phyloP scores from a whole-genome alignment of 164 flowering plant genomes.

The Houttuynia cordata region DNA sequence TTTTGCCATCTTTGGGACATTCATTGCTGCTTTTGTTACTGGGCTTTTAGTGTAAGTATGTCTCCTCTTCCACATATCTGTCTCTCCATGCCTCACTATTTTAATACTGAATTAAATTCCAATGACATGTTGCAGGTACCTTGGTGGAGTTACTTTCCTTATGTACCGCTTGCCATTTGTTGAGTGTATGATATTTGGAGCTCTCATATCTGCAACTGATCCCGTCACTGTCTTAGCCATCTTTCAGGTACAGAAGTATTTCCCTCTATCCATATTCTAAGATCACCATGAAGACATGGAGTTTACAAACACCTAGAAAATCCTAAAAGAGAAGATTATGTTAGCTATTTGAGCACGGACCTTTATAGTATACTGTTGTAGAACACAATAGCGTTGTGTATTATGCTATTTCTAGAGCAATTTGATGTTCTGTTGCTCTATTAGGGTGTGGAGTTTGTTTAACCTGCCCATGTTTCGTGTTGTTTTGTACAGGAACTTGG shows the following conservation, averaged over 20 bases:
- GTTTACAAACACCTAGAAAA: not conserved
- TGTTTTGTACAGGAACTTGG: constrained; percentile 42
- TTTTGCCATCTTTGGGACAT: constrained; percentile 91
- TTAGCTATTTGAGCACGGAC: no score
- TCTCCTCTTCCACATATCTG: not conserved
- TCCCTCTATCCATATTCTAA: not conserved
- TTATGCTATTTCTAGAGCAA: no score
- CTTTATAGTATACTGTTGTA: no score
- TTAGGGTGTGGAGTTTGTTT: not conserved
- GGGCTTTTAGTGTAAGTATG: constrained; percentile 77
- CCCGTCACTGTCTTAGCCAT: constrained; percentile 98
- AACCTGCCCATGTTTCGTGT: not conserved
- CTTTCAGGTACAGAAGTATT: constrained; percentile 53
- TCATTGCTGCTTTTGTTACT: constrained; percentile 76
- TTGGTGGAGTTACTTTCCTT: constrained; percentile 78
- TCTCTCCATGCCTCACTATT: not conserved
- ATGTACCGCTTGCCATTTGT: constrained; percentile 89
- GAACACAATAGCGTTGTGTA: no score
- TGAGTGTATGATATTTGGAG: constrained; percentile 97
- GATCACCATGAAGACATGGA: not conserved
- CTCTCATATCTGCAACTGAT: constrained; percentile 98
- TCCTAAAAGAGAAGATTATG: no score
- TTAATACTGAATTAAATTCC: not conserved
- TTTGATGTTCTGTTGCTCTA: no score
- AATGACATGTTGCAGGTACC: constrained; percentile 49